Evolutionary conservation across 1,284 basidiomycete species (phyloP), one percentile per base, ranked within the genome.

Genomic region (Heterobasidion parviporum): DNA sequence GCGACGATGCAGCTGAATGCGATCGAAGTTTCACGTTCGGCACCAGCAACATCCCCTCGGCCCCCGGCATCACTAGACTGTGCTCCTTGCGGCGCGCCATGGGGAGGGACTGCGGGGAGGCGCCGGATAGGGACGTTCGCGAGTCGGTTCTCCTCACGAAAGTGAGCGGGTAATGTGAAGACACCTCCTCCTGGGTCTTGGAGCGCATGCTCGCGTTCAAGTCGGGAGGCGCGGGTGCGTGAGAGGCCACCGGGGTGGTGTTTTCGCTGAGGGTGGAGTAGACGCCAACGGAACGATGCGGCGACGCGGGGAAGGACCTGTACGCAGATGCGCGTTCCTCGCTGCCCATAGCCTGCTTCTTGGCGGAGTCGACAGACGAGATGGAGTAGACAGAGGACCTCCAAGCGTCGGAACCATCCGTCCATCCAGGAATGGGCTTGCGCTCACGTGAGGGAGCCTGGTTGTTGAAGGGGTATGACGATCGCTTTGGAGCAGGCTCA

Each of bases 361-460:
- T 56, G 34, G 65, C 60, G 51, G 64, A 59, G 45, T 70, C 65
- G n/a, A 56, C 64, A 5, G 71, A 72, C 2, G 69, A 64, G 54
- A 75, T 69, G 7, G 67, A 68, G 67, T 87, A 87, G 3, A 85
- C 76, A 8, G 72, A 72, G 1, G 80, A 72, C 20, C 85, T 78
- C 85, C 85, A 87, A 0, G 79, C 80, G 55, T 81, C 72, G 18
- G 74, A 77, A 50, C 83, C 80, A 59, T 87, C 85, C 2, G 78
- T 85, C 85, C 86, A 87, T 8, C 85, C 85, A 0, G 82, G 81
- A 35, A 86, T 76, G 53, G 64, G 70, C 67, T 69, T 76, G 65
- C 62, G 70, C 20, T 64, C 69, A 59, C 60, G 71, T 61, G 54
- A 15, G 14, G 64, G 63, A 8, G 46, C 46, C 8, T 51, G 50